Conservation (phyloP, 306 rosid genomes). For the Astragalus glycyphyllos region DNA sequence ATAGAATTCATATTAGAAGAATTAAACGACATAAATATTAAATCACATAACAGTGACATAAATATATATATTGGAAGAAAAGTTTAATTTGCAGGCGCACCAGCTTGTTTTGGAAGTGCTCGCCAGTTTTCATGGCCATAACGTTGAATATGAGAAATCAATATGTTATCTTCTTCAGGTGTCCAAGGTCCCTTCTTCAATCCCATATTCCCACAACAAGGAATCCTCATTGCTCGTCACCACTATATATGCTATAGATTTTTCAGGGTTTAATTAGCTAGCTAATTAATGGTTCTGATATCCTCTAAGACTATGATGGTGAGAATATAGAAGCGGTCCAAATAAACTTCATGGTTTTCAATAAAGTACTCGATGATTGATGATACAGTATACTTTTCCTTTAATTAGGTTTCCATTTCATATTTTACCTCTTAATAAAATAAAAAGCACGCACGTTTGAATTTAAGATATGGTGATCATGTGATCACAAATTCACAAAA, state of each 20-base stretch:
- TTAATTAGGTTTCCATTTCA: slow-evolving; percentile 13
- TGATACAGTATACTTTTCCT: not conserved
- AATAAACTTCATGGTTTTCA: slow-evolving; percentile 41
- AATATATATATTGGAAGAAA: not conserved
- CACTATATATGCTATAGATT: too few species aligned
- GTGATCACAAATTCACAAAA: slow-evolving; percentile 17
- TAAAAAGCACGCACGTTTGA: slow-evolving; percentile 37
- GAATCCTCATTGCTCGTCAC: slow-evolving; percentile 49
- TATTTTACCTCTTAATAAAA: slow-evolving; percentile 11
- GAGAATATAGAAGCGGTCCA: slow-evolving; percentile 30
- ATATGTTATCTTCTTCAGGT: slow-evolving; percentile 69
- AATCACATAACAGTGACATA: not conserved
- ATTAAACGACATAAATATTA: not conserved
- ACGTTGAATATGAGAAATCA: slow-evolving; percentile 54
- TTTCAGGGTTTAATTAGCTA: not conserved
- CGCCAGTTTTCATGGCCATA: slow-evolving; percentile 84
- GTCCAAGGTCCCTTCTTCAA: slow-evolving; percentile 90
- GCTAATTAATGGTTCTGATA: not conserved
- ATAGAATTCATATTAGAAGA: not conserved
- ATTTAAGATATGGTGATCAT: slow-evolving; percentile 27
- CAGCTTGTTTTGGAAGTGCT: slow-evolving; percentile 91
- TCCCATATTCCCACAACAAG: slow-evolving; percentile 84
- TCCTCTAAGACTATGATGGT: not conserved
- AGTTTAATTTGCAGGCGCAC: slow-evolving; percentile 44
- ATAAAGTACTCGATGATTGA: slow-evolving; percentile 22